These are phyloP conservation scores for Elaeis guineensis DNA, from an alignment of 176 grass and related monocot species.

Conservation along the genomic window DNA sequence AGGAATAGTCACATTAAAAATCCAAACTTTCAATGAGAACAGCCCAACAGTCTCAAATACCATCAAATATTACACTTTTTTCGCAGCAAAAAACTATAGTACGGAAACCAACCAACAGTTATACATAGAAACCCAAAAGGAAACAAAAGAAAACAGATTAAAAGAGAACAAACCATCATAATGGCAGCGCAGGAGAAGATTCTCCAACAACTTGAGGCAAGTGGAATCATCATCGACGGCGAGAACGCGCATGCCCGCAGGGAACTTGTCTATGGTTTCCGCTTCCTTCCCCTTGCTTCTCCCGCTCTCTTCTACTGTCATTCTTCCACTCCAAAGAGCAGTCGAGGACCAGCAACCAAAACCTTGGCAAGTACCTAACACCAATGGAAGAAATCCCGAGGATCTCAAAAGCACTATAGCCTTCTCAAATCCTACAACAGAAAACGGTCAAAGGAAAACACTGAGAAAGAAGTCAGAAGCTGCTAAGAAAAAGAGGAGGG, in stretches of 20 bases:
- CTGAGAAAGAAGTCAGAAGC: not conserved
- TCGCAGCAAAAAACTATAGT: constrained; percentile 6
- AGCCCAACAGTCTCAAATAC: no score
- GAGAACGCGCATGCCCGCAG: constrained; percentile 9
- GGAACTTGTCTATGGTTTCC: constrained; percentile 6
- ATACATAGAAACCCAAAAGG: not conserved
- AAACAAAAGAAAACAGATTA: not conserved
- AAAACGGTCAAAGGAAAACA: not conserved
- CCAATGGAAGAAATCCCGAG: not conserved
- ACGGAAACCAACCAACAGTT: no score
- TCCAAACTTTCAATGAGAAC: no score
- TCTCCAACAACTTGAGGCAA: constrained; percentile 19
- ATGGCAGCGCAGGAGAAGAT: constrained; percentile 11
- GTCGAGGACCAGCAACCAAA: no score
- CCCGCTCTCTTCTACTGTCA: constrained; percentile 18
- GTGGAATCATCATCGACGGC: constrained; percentile 21
- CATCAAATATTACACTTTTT: not conserved
- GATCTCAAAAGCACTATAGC: not conserved
- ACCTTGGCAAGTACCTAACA: no score
- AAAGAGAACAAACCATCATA: constrained; percentile 1
- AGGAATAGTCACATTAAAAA: no score
- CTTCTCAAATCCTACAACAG: not conserved
- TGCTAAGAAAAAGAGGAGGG: not conserved
- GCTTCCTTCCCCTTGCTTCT: not conserved
- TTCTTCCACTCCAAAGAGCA: not conserved